A percentile compares a stretch with the other conserved stretches of the same genome.
phyloP scores from a whole-genome alignment of 1,284 basidiomycete genomes.

The Austroboletus niveus region DNA sequence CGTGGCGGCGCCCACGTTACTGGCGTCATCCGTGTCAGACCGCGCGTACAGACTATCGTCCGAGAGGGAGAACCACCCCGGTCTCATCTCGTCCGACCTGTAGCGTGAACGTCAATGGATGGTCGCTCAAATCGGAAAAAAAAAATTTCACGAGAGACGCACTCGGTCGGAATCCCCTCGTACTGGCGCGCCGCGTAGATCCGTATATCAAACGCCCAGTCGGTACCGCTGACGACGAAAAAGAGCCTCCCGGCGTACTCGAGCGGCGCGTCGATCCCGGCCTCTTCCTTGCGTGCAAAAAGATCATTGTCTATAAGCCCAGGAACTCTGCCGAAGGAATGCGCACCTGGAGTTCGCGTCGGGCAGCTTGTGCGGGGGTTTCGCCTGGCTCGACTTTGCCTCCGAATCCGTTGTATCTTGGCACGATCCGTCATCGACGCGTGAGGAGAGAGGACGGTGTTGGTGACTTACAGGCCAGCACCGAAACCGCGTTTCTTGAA shows the following conservation, averaged over 20 bases:
- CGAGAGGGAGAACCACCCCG: conserved; percentile 38
- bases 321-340: no score
- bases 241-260: conserved; percentile 58
- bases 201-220: conserved; percentile 65
- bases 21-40: background rate
- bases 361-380: conserved; percentile 39
- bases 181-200: conserved; percentile 59
- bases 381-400: conserved; percentile 48
- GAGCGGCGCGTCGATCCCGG: conserved; percentile 63
- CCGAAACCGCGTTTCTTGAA: conserved; percentile 50
- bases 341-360: conserved; percentile 41
- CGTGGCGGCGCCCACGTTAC: background rate
- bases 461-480: conserved; percentile 36
- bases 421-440: background rate
- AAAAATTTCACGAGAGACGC: conserved; percentile 17
- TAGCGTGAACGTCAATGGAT: no score
- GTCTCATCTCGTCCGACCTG: conserved; percentile 44
- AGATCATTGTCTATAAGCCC: no score
- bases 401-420: conserved; percentile 51
- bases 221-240: conserved; percentile 50
- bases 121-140: no score
- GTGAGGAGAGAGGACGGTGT: no score
- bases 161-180: conserved; percentile 60
- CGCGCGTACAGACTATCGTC: conserved; percentile 15
- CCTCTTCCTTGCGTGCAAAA: conserved; percentile 61